Evolutionary conservation across 2,329 filamentous ascomycete species (phyloP), one percentile per base, ranked within the genome.

Genomic region (Fusarium nisikadoi): DNA sequence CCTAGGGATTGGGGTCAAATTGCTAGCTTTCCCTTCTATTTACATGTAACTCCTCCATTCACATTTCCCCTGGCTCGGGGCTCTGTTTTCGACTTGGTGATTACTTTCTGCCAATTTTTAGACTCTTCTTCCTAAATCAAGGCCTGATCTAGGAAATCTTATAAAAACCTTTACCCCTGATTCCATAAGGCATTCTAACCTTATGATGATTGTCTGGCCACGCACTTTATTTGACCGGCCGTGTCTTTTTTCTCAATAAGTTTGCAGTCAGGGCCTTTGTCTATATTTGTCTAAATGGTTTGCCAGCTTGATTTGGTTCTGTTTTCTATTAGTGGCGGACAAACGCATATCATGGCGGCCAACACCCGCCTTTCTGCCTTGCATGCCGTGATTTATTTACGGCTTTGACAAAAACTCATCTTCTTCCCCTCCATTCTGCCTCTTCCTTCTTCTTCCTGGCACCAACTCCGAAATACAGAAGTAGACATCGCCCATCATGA

Each of bases 61-160:
- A 20, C 23, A 27, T 17, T 12, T 17, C 2, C 13, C 13, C 16
- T 5, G 11, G 2, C 29, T 10, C 14, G 4, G 46, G 7, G 2
- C 0, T 16, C 4, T 33, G 5, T 8, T 23, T 1, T 6, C 10
- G 16, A 1, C 5, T 13, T 19, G 3, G 4, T 20, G 23, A 11
- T 10, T 1, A 10, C 25, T 12, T 9, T 20, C 8, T 31, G 6
- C 27, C 6, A 23, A 3, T 14, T 4, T 31, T 17, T 3, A n/a
- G 20, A 12, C 10, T 27, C 13, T 36, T 16, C 9, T 36, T 20
- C 23, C 9, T 3, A 20, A 23, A 5, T 45, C 12, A 8, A 19
- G 7, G 7, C 5, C n/a, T 6, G 2, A 12, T 6, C 19, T 12
- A 19, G 5, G 10, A 17, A 31, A 23, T 19, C 5, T 33, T 2